A percentile compares a stretch with the other conserved stretches of the same genome.
phyloP scores from a whole-genome alignment of 805 yeast genomes.

The Metschnikowia lochheadii region DNA sequence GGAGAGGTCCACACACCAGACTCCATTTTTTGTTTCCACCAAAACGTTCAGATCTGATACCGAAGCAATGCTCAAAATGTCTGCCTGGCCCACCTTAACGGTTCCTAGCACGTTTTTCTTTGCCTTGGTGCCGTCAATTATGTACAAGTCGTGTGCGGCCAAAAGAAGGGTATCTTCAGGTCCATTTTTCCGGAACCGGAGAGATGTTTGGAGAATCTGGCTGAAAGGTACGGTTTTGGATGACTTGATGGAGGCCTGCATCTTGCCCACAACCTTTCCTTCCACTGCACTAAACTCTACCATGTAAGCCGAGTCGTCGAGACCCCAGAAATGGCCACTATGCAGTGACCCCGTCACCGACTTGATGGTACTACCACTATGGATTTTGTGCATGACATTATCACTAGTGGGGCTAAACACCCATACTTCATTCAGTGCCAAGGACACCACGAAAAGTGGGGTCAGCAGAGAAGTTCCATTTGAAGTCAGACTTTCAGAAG shows the following conservation, averaged over 20 bases:
- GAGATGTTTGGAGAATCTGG: constrained; percentile 16
- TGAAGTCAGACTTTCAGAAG: not conserved
- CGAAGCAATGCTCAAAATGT: constrained; percentile 13
- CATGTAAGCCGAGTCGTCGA: constrained; percentile 13
- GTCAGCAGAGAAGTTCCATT: constrained; percentile 1
- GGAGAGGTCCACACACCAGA: constrained; percentile 2
- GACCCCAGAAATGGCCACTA: constrained; percentile 23
- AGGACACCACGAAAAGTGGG: constrained; percentile 28
- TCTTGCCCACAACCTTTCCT: constrained; percentile 17
- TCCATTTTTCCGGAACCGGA: constrained; percentile 2
- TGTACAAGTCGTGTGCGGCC: constrained; percentile 27
- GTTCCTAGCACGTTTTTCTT: constrained; percentile 21
- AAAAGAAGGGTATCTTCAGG: constrained; percentile 17
- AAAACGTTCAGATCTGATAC: not conserved
- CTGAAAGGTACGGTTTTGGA: constrained; percentile 18
- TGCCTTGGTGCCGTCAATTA: constrained; percentile 25
- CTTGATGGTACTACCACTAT: constrained; percentile 21
- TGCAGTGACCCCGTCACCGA: constrained; percentile 15
- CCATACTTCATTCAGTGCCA: constrained; percentile 36
- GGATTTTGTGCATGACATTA: constrained; percentile 32
- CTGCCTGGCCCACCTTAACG: constrained; percentile 23
- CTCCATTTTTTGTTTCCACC: not conserved
- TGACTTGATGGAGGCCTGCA: constrained; percentile 1
- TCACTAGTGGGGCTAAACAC: constrained; percentile 43
- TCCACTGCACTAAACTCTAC: constrained; percentile 25